phyloP scores from a whole-genome alignment of 2,329 filamentous ascomycete species.

The Didymellaceae sp. region DNA sequence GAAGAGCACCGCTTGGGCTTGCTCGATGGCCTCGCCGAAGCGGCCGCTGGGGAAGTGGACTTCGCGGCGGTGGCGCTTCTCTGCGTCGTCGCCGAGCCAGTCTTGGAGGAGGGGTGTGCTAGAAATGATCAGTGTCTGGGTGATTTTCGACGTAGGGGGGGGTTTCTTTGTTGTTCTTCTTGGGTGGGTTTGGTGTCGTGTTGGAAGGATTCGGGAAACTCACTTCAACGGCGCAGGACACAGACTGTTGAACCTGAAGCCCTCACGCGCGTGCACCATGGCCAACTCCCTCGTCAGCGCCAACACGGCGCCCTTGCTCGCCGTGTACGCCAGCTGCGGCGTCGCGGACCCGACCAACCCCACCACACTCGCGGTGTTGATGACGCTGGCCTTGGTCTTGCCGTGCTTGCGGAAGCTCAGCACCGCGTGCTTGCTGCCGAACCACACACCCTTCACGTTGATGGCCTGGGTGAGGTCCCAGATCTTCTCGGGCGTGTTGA shows the following conservation, averaged over 20 bases:
- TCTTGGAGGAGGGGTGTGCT: slow-evolving; percentile 88
- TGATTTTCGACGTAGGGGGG: no score
- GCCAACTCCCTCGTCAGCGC: slow-evolving; percentile 89
- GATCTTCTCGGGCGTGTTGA: slow-evolving; percentile 85
- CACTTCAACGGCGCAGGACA: slow-evolving; percentile 89
- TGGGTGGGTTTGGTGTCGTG: slow-evolving; percentile 19
- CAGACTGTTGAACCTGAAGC: slow-evolving; percentile 87
- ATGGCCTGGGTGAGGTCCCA: slow-evolving; percentile 94
- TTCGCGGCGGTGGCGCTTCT: slow-evolving; percentile 82
- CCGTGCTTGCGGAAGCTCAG: slow-evolving; percentile 78
- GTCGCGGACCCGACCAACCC: slow-evolving; percentile 86
- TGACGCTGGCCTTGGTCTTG: slow-evolving; percentile 81
- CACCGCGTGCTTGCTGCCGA: slow-evolving; percentile 89
- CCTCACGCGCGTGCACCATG: slow-evolving; percentile 89
- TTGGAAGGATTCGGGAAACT: slow-evolving; percentile 14
- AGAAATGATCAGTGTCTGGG: no score
- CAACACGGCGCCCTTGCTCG: slow-evolving; percentile 89
- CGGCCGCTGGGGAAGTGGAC: slow-evolving; percentile 87
- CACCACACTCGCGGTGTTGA: slow-evolving; percentile 91
- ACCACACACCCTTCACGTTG: slow-evolving; percentile 99
- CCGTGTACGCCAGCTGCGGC: slow-evolving; percentile 90
- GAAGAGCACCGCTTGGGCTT: slow-evolving; percentile 88
- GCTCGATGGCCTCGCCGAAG: slow-evolving; percentile 93
- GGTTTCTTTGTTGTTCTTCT: no score
- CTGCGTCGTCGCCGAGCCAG: slow-evolving; percentile 86